Conservation (phyloP, 345 rosid species). For the Lumnitzera racemosa region DNA sequence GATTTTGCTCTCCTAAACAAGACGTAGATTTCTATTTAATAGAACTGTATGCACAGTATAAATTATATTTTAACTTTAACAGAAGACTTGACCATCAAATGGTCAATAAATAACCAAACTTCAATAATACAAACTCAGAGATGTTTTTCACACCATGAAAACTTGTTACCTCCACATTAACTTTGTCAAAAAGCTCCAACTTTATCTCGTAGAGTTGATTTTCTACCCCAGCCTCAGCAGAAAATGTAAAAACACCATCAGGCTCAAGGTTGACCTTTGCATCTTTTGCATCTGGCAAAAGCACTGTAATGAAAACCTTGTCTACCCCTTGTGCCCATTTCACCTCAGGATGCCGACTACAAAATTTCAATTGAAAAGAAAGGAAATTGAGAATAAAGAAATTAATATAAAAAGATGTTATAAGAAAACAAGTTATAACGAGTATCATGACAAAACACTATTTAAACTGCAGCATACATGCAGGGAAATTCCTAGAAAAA, state of each 20-base stretch:
- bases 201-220: constrained; percentile 50
- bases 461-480: too few species aligned
- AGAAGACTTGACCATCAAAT: not conserved
- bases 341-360: constrained; percentile 79
- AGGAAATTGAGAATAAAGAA: too few species aligned
- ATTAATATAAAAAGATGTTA: too few species aligned
- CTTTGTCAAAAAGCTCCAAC: constrained; percentile 73
- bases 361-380: not conserved
- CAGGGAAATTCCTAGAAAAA: too few species aligned
- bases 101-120: too few species aligned
- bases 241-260: constrained; percentile 64
- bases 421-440: too few species aligned
- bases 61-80: too few species aligned
- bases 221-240: constrained; percentile 65
- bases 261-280: constrained; percentile 69
- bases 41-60: too few species aligned
- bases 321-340: constrained; percentile 85
- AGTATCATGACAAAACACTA: too few species aligned
- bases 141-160: too few species aligned
- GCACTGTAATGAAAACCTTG: constrained; percentile 61
- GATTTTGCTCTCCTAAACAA: constrained; percentile 61
- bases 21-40: too few species aligned
- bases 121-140: too few species aligned
- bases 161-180: constrained; percentile 60
- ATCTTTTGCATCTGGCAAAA: constrained; percentile 60